These are phyloP conservation scores for Zygosaccharomyces bisporus DNA, from an alignment of 805 yeast species.

Conservation along the genomic window DNA sequence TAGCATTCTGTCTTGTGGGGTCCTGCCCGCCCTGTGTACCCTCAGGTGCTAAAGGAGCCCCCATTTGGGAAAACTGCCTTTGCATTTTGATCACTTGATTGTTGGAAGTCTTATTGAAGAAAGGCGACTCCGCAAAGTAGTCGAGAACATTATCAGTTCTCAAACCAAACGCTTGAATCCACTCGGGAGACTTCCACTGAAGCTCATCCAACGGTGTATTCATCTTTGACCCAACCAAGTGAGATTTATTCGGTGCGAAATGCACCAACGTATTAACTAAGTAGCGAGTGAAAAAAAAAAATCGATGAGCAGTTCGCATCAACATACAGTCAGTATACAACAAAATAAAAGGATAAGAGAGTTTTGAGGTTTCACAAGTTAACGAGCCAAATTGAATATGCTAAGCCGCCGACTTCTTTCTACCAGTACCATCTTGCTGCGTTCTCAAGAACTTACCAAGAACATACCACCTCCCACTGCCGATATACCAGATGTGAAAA, in stretches of 20 bases:
- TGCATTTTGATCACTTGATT: slow-evolving; percentile 97
- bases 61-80: slow-evolving; percentile 55
- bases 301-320: no score
- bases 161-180: slow-evolving; percentile 87
- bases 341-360: neutral
- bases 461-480: slow-evolving; percentile 49
- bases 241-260: no score
- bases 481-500: slow-evolving; percentile 60
- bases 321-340: neutral
- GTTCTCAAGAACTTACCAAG: slow-evolving; percentile 14
- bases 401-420: slow-evolving; percentile 16
- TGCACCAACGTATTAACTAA: no score
- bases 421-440: slow-evolving; percentile 8
- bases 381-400: slow-evolving; percentile 4
- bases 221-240: slow-evolving; percentile 18
- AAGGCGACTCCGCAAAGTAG: slow-evolving; percentile 90
- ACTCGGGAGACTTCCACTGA: slow-evolving; percentile 97
- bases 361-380: no score
- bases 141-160: slow-evolving; percentile 88
- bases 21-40: slow-evolving; percentile 6
- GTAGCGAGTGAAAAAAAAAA: slow-evolving; percentile 1
- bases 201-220: slow-evolving; percentile 64
- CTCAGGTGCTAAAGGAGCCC: slow-evolving; percentile 10
- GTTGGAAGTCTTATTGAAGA: slow-evolving; percentile 88
- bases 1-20: slow-evolving; percentile 3